Evolutionary conservation across 148 eudicot species (phyloP).

Genomic region (Fagopyrum esculentum): DNA sequence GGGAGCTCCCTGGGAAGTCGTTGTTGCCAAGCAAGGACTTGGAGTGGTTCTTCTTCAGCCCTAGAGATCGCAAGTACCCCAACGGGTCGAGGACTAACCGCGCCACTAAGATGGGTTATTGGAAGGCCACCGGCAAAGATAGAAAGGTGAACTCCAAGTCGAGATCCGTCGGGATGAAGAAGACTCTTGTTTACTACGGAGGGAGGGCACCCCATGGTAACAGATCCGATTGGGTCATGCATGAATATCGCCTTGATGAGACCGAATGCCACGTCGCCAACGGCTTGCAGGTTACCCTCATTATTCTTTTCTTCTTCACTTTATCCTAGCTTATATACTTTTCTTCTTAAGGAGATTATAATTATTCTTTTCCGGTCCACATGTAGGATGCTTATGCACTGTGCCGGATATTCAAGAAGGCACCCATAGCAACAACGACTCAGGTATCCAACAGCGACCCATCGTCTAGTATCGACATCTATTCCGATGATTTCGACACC

Average conservation of each 20-base stretch:
- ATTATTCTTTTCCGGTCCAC: too few relatives aligned
- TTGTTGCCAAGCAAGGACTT: slow-evolving; percentile 57
- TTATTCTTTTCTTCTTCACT: slow-evolving; percentile 10
- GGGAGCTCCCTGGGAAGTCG: slow-evolving; percentile 55
- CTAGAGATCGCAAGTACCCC: slow-evolving; percentile 59
- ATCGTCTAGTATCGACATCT: slow-evolving; percentile 51
- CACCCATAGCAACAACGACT: slow-evolving; percentile 21
- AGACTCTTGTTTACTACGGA: slow-evolving; percentile 57
- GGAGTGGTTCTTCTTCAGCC: slow-evolving; percentile 68
- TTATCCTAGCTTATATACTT: background rate
- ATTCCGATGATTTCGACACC: slow-evolving; percentile 51
- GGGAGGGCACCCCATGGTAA: slow-evolving; percentile 66
- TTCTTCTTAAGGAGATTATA: background rate
- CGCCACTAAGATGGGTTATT: slow-evolving; percentile 56
- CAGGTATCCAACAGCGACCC: slow-evolving; percentile 47
- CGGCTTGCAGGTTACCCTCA: slow-evolving; percentile 27
- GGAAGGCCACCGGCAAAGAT: slow-evolving; percentile 69
- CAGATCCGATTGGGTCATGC: slow-evolving; percentile 64
- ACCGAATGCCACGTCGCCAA: slow-evolving; percentile 23
- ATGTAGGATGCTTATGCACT: slow-evolving; percentile 56
- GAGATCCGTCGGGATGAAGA: slow-evolving; percentile 52
- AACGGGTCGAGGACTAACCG: slow-evolving; percentile 70
- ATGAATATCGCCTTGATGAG: slow-evolving; percentile 58
- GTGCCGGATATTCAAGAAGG: slow-evolving; percentile 57
- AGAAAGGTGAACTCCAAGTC: slow-evolving; percentile 41